Conservation (phyloP, 164 flowering plant species). For the Santalum album region DNA sequence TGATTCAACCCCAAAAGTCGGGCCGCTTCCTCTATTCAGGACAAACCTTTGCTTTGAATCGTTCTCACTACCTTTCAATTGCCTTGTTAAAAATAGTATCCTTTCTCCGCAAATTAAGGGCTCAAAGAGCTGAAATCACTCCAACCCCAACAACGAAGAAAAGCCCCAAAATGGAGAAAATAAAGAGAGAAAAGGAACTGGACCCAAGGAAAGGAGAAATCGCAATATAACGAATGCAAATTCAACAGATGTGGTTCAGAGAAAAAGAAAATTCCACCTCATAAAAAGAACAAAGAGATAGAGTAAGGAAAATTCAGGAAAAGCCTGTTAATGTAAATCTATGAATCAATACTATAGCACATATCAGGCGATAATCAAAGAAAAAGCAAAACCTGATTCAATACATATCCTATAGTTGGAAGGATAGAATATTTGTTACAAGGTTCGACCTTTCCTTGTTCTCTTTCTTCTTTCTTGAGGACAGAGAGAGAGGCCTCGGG, state of each 20-base stretch:
- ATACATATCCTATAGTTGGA: too few species aligned
- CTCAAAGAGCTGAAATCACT: background rate
- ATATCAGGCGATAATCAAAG: too few species aligned
- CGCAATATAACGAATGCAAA: too few species aligned
- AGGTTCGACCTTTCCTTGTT: too few species aligned
- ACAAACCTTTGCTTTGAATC: background rate
- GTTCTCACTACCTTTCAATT: background rate
- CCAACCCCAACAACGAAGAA: background rate
- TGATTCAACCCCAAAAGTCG: background rate
- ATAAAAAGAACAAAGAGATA: too few species aligned
- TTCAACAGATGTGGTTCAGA: background rate
- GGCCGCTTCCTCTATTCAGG: background rate
- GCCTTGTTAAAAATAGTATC: background rate
- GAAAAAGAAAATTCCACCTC: background rate
- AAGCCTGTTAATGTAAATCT: too few species aligned
- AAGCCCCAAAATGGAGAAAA: background rate
- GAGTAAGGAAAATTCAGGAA: background rate
- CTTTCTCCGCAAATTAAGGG: background rate
- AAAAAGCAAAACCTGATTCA: too few species aligned
- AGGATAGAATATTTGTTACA: too few species aligned
- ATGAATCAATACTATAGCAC: background rate
- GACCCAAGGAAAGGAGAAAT: background rate
- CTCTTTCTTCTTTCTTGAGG: too few species aligned
- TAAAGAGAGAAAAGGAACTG: background rate
- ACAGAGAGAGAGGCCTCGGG: too few species aligned